Base-by-base conservation (phyloP, 176 grass and related monocot species). In the Tillandsia leiboldiana region DNA sequence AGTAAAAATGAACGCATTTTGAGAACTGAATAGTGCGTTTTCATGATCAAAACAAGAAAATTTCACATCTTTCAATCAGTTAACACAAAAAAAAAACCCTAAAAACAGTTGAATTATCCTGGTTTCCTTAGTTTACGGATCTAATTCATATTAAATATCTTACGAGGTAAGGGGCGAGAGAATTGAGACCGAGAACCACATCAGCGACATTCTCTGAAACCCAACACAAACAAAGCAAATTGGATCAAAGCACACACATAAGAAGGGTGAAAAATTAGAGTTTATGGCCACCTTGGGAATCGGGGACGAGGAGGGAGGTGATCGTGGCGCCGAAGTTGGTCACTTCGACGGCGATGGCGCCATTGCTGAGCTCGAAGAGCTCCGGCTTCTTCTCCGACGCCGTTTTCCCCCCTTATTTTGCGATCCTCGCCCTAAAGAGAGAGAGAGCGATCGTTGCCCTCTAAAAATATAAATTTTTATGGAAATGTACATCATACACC, bases 181-280 rank as follows among this genome's bases (percentile, higher is more conserved):
- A 82, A 54, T 96, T 89, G 71, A 96, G 92, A 65, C 93, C 89
- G 70, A 96, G 89, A 50, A 92, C 89, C 66, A 96, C 89, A 65
- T 92, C 93, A 1, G 76, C 84, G 53, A 81, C 70, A 67, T 87
- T 77, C 64, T 86, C 93, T 96, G 80, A 58, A 50, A 12, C 13
- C 51, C 48, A 29, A 11, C 8, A 62, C 51, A 51, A 26, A 52
- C 50, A 68, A 53, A 47, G 67, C 1, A n/a, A 29, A 74, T 50
- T 10, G 14, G 11, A 1, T 9, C 12, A 51, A 24, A 0, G 11
- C 9, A 12, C 12, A 17, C 7, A 4, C 14, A 77, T 52, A 20
- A 42, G 48, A 14, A 17, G 26, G 51, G 22, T 49, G 22, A n/a
- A 6, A 2, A 50, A 28, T 50, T 66, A 0, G 11, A 65, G 47